A percentile compares a stretch with the other conserved stretches of the same genome.
phyloP scores from a whole-genome alignment of 805 yeast species.

The Starmera pachycereana region DNA sequence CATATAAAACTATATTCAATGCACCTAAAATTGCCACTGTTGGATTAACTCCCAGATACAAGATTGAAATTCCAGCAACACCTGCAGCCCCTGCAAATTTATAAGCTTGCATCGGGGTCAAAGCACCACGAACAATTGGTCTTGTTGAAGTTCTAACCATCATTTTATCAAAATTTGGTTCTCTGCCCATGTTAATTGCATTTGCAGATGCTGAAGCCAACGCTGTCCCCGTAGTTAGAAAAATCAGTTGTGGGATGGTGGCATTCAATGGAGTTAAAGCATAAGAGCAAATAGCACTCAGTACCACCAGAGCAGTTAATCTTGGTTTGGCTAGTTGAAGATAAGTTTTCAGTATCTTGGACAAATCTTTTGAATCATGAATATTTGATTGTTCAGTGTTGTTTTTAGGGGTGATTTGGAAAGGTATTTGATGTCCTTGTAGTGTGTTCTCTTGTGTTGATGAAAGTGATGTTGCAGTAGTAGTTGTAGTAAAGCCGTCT shows the following conservation, averaged over 20 bases:
- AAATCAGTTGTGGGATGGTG: slow-evolving; percentile 56
- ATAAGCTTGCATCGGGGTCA: slow-evolving; percentile 71
- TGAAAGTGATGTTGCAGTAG: slow-evolving; percentile 1
- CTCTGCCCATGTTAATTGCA: slow-evolving; percentile 95
- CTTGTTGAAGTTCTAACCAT: slow-evolving; percentile 85
- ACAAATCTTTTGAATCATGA: slow-evolving; percentile 17
- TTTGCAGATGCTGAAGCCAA: slow-evolving; percentile 90
- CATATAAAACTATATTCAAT: slow-evolving; percentile 69
- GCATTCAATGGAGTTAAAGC: slow-evolving; percentile 84
- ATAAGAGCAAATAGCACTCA: slow-evolving; percentile 88
- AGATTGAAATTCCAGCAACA: slow-evolving; percentile 51
- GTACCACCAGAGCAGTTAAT: slow-evolving; percentile 75
- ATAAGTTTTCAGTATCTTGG: slow-evolving; percentile 46
- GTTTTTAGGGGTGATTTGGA: slow-evolving; percentile 39
- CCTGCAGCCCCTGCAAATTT: slow-evolving; percentile 73
- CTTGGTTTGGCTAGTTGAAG: slow-evolving; percentile 84
- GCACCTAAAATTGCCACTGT: slow-evolving; percentile 77
- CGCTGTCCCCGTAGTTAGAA: slow-evolving; percentile 76
- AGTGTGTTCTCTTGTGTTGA: slow-evolving; percentile 4
- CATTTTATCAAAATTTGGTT: slow-evolving; percentile 75
- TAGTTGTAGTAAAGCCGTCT: slow-evolving; percentile 3
- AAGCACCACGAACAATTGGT: slow-evolving; percentile 80
- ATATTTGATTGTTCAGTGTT: slow-evolving; percentile 9
- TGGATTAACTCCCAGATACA: slow-evolving; percentile 77
- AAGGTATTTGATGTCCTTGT: slow-evolving; percentile 34